phyloP scores from a whole-genome alignment of 768 basidiomycete genomes.

The Tylopilus sp. region DNA sequence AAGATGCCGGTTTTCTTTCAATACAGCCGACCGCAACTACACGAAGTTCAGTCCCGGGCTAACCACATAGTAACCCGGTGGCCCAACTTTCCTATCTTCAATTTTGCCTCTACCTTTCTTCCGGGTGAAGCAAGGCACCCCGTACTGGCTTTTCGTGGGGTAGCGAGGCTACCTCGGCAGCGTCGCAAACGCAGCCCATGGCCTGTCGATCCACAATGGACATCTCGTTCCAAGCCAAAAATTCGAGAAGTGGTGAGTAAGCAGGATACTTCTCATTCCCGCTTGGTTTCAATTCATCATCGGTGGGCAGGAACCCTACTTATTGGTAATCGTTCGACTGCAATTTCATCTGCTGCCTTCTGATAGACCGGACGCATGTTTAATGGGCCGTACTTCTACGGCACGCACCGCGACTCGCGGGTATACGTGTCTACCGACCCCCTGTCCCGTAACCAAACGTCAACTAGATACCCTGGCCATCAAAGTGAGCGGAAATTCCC shows the following conservation, averaged over 20 bases:
- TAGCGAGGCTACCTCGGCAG: not conserved
- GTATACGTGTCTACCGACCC: not conserved
- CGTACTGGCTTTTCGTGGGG: no score
- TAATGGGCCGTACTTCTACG: constrained; percentile 1
- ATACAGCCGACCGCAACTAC: no score
- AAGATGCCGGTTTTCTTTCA: no score
- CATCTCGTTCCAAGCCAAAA: not conserved
- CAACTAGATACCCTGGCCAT: not conserved
- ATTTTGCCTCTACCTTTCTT: no score
- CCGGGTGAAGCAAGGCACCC: not conserved
- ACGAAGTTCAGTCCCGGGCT: no score
- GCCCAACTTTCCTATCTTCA: no score
- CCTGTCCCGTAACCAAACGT: constrained; percentile 4
- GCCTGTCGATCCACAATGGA: not conserved
- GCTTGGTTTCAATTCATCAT: not conserved
- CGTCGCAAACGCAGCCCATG: not conserved
- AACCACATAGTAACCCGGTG: no score
- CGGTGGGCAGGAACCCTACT: not conserved
- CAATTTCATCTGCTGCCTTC: not conserved
- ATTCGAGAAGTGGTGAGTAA: not conserved
- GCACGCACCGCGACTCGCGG: not conserved
- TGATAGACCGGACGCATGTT: not conserved
- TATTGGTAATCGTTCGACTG: constrained; percentile 1
- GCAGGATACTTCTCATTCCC: not conserved
- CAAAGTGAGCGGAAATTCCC: constrained; percentile 3